Conservation (phyloP, 257 asterid genomes). For the Solanum dulcamara region DNA sequence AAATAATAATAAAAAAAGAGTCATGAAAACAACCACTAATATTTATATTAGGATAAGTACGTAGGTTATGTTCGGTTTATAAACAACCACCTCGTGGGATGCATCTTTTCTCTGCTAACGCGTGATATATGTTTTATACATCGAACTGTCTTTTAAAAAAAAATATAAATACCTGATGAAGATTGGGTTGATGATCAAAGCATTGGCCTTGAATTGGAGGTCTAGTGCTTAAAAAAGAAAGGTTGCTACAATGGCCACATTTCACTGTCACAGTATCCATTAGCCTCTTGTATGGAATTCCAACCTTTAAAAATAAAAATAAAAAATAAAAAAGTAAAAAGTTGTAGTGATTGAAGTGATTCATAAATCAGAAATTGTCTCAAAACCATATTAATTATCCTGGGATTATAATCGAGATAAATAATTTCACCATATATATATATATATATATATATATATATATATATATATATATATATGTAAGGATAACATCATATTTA, state of each 20-base stretch:
- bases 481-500: too few species aligned
- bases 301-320: conserved; percentile 34
- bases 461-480: too few species aligned
- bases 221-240: conserved; percentile 70
- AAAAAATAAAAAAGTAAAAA: background rate
- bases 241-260: conserved; percentile 96
- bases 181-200: conserved; percentile 46
- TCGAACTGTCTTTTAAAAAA: fast-evolving
- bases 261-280: conserved; percentile 95
- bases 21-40: background rate
- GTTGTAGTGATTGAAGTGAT: background rate
- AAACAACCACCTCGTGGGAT: fast-evolving
- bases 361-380: background rate
- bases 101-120: background rate
- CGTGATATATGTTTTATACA: background rate
- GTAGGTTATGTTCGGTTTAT: background rate
- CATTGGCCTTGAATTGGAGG: conserved; percentile 53
- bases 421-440: background rate
- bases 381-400: background rate
- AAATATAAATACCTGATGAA: conserved; percentile 40
- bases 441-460: too few species aligned
- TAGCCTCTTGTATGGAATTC: conserved; percentile 84
- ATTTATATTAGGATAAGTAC: fast-evolving
- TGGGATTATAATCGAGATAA: background rate
- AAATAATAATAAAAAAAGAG: background rate